Conservation (phyloP, 2,329 filamentous ascomycete species). For the Nothophoma quercina region DNA sequence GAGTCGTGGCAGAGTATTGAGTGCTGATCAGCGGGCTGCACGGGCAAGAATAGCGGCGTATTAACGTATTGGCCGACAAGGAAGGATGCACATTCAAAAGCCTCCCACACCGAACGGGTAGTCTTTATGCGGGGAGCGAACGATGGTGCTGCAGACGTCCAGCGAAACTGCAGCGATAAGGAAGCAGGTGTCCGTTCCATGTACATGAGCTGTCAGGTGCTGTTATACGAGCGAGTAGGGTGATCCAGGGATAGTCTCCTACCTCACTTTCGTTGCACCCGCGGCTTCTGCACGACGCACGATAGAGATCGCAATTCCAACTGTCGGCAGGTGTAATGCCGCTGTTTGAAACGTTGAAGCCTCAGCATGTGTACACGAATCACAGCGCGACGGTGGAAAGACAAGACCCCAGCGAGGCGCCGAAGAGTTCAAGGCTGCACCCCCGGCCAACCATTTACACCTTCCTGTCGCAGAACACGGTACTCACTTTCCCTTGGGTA, state of each 20-base stretch:
- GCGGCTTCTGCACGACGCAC: constrained; percentile 22
- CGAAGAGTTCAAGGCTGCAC: constrained; percentile 10
- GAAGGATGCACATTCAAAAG: neutral
- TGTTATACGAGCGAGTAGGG: constrained; percentile 2
- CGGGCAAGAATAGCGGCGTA: constrained; percentile 35
- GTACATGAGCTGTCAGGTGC: constrained; percentile 12
- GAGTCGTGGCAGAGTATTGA: constrained; percentile 19
- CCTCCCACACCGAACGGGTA: constrained; percentile 3
- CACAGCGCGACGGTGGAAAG: neutral
- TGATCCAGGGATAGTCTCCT: constrained; percentile 1
- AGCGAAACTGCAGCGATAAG: constrained; percentile 10
- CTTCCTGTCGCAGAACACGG: constrained; percentile 5
- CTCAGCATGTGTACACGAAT: constrained; percentile 1
- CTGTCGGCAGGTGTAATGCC: constrained; percentile 7
- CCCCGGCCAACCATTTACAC: constrained; percentile 7
- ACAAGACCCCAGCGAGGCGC: constrained; percentile 26
- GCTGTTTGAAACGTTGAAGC: constrained; percentile 11
- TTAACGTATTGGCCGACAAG: constrained; percentile 11
- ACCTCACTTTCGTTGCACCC: constrained; percentile 15
- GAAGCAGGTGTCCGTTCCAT: constrained; percentile 12
- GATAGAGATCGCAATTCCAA: constrained; percentile 11
- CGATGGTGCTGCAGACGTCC: constrained; percentile 1
- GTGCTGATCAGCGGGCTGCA: constrained; percentile 39
- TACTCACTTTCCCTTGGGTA: neutral
- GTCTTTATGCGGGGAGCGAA: constrained; percentile 1